Base-by-base conservation (phyloP, 352 stramenopile species). In the Pythium coloratum region DNA sequence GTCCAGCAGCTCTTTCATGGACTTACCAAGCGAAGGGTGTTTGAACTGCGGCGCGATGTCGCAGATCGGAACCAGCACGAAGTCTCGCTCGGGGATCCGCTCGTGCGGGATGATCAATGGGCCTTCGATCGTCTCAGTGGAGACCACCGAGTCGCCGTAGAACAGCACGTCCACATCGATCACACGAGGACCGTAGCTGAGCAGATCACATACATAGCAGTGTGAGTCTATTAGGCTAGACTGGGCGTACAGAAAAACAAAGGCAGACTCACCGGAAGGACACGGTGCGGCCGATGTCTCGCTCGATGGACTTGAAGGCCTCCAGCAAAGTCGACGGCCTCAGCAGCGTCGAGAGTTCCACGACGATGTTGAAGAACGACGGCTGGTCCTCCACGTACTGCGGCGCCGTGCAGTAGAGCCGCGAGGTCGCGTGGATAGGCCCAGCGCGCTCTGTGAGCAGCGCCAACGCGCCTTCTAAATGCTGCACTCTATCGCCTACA, bases 141-240 rank as follows among this genome's bases (percentile, higher is more conserved):
- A 76, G 6, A 97, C 63, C 3, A 94, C 57, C 28, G 84, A 70
- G 58, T 90, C 76, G 36, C 86, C 90, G 69, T 98, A 99, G 36
- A 98, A 88, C 18, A 99, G 81, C 49, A 99, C 94, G 75, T 99
- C 97, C 34, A 99, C 85, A 67, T 99, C 97, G 30, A 99, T 90
- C 6, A 96, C 80, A 26, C 96, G 77, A 14, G 96, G 96, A 34
- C 96, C 96, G 70, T 97, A 98, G 56, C 94, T 89, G 46, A 78
- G 55, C 59, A 68, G 40, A 51, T 55, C 28, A 53, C 42, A 50
- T 64, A 42, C 38, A 55, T 10, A 34, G 26, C 1, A 55, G 14
- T 2, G 12, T n/a, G 40, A 20, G 40, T 12, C 40, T 47, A 1
- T 47, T 3, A n/a, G 14, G 40, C 28, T 30, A 30, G 28, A 30